Base-by-base conservation (phyloP, 2,329 filamentous ascomycete species). In the Elsinoe batatas region DNA sequence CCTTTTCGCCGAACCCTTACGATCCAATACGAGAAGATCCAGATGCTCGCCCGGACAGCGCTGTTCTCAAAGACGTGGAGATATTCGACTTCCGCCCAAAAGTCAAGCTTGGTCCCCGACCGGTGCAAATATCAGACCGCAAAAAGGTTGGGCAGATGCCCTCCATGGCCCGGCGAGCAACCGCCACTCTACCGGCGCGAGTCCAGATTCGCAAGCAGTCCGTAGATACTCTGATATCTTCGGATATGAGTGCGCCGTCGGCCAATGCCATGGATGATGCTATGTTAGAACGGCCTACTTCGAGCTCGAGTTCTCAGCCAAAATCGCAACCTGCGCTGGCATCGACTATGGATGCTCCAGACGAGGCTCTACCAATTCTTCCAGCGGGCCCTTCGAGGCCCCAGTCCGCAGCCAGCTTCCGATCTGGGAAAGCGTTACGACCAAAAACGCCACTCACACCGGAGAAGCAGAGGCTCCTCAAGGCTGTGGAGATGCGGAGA, bases 401-500 rank as follows among this genome's bases (percentile, higher is more conserved):
- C 10, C 53, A 38, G 36, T 55, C 53, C 17, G 38, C 33, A 36
- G 53, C 53, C 17, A 55, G 53, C 26, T 46, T 55, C 18, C 38
- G 53, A 26, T 56, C 57, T n/a, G 53, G 32, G 3, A 30, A 36
- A 12, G 22, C 10, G 6, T 22, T 44, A 12, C 49, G 46, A 40
- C 47, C 56, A 33, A 58, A 61, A 46, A 38, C 57, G 5, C 65
- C 68, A 50, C 85, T 94, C 64, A 89, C 88, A 1, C 88, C 88
- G 0, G 93, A 98, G 69, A 97, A 94, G 73, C 83, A 88, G 58
- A 80, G 93, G 55, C 75, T 98, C 60, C 91, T 95, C 88, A 96
- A 94, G 73, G 93, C 93, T 6, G 79, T 96, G 72, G 87, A 96
- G 69, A 71, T 96, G 62, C 81, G 91, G 53, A 93, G 94, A 70